Evolutionary conservation across 2,329 filamentous ascomycete species (phyloP).

Genomic region (Penicillium sumatraense): DNA sequence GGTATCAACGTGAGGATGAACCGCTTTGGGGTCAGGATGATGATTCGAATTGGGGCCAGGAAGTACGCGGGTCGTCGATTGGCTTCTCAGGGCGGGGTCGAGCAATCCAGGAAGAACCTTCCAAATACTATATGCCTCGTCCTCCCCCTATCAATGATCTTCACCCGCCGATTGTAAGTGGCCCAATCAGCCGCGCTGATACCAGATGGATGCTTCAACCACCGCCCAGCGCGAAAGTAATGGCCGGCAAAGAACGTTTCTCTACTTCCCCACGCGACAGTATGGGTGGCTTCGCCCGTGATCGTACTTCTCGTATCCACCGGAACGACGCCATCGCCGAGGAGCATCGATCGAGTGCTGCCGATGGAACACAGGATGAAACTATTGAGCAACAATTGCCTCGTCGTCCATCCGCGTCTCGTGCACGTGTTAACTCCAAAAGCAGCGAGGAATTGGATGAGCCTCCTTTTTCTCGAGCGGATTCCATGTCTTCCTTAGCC

Average conservation of each 20-base stretch:
- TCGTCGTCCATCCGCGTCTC: constrained; percentile 23
- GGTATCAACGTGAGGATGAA: constrained; percentile 87
- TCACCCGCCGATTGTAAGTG: constrained; percentile 82
- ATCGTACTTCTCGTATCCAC: constrained; percentile 14
- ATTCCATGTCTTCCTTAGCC: constrained; percentile 35
- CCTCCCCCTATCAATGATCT: constrained; percentile 83
- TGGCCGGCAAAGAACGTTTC: constrained; percentile 75
- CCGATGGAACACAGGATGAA: constrained; percentile 14
- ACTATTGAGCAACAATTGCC: constrained; percentile 17
- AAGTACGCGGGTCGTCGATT: constrained; percentile 60
- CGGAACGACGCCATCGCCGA: constrained; percentile 1
- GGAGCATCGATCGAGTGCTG: constrained; percentile 7
- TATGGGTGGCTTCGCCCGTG: constrained; percentile 10
- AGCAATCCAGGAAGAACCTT: constrained; percentile 41
- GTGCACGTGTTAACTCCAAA: constrained; percentile 12
- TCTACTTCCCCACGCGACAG: constrained; percentile 28
- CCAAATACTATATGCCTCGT: constrained; percentile 63
- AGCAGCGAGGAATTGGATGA: constrained; percentile 20
- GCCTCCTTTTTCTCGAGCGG: constrained; percentile 33
- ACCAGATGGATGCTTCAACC: constrained; percentile 92
- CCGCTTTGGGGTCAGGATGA: constrained; percentile 74
- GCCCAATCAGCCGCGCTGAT: constrained; percentile 69
- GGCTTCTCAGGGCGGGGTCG: constrained; percentile 48
- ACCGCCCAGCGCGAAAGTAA: constrained; percentile 84
- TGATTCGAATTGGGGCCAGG: constrained; percentile 66